Base-by-base conservation (phyloP, 192 early-diverging fungal genomes). In the Phlyctochytrium bullatum region DNA sequence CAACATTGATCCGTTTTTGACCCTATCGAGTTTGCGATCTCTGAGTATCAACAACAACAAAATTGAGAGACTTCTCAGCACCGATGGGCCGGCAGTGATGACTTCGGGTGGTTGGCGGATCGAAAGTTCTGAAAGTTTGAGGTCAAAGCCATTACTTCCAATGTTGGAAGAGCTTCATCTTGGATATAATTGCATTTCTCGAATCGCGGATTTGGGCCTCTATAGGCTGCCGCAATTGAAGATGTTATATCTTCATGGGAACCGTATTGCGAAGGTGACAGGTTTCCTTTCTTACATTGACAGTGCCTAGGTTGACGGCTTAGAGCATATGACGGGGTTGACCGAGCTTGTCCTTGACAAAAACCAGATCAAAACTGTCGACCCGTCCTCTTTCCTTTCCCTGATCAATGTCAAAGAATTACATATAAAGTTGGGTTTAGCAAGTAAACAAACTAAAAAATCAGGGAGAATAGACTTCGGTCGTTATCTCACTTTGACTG, bases 281-380 rank as follows among this genome's bases (percentile, higher is more conserved):
- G 20, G 16, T 27, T 64, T 34, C 47, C 35, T 3, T 52, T 75
- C n/a, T 31, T 34, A 0, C 20, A 34, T 72, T 34, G 52, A 30
- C 35, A 1, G 36, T 10, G 34, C 32, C 36, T 61, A 84, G 85
- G 74, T 87, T 65, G 85, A 87, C 53, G 84, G 84, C 17, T 61
- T 87, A 17, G 84, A 83, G 50, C 76, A 83, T 28, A 76, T 87
- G 79, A 78, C 78, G 14, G 76, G 69, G 28, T 62, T 87, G 28
- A 73, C 76, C 23, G 81, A 86, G 59, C 69, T 87, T 33, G 82
- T 85, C 3, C 60, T 86, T 17, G 84, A 87, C 68, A 80, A 81
- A 69, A 87, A 87, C 63, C 85, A 86, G 59, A 85, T 87, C 68
- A 86, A 80, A 61, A 52, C 63, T 23, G 78, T 74, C 6, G 84